These are phyloP conservation scores for Nicotiana obtusifolia DNA, from an alignment of 257 asterid species.

Conservation along the genomic window DNA sequence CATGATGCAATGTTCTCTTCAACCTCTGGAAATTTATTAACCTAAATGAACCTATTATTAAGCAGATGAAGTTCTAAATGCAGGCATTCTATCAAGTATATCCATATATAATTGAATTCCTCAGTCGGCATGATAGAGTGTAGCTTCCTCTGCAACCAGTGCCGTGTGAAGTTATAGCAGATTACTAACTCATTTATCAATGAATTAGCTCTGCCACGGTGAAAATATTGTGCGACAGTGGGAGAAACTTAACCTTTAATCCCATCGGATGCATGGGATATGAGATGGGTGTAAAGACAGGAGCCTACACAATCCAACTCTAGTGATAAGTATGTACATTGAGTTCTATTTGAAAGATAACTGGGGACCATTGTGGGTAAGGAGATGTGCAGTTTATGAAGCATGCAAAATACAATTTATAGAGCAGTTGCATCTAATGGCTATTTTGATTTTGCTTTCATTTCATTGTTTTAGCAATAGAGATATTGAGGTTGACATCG, in stretches of 20 bases:
- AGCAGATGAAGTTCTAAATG: constrained; percentile 7
- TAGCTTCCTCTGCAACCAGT: not conserved
- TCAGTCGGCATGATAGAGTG: constrained; percentile 41
- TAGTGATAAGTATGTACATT: not conserved
- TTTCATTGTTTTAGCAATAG: not conserved
- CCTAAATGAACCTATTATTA: not conserved
- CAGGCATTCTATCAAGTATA: constrained; percentile 78
- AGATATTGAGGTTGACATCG: not conserved
- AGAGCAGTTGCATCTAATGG: not conserved
- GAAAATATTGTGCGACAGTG: not conserved
- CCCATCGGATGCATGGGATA: not conserved
- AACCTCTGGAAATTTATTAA: too few species aligned
- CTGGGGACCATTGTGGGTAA: not conserved
- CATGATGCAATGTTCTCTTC: not conserved
- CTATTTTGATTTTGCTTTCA: not conserved
- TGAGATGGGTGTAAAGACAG: not conserved
- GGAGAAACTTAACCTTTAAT: not conserved
- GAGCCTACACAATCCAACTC: not conserved
- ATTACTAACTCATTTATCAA: not conserved
- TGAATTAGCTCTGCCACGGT: not conserved
- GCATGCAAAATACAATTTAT: not conserved
- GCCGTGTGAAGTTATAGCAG: not conserved
- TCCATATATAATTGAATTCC: constrained; percentile 66
- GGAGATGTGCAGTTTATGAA: not conserved
- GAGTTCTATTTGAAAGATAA: not conserved